Percentiles rank a stretch among this genome's conserved stretches.
These are phyloP conservation scores for Thermoascus crustaceus DNA, from an alignment of 2,329 filamentous ascomycete genomes.

Conservation along the genomic window DNA sequence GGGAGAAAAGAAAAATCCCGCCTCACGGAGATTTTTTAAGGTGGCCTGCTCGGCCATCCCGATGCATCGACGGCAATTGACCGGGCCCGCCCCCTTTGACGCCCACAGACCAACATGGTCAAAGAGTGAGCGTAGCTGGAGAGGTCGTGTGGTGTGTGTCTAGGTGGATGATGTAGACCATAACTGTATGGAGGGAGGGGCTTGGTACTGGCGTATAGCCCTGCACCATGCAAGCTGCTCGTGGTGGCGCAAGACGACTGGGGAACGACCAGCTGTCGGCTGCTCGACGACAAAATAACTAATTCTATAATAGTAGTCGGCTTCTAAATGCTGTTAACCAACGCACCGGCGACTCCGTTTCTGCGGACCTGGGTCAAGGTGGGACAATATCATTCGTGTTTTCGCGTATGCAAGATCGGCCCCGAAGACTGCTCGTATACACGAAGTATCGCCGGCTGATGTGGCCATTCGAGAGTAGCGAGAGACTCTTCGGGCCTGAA, in stretches of 20 bases:
- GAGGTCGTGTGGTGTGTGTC: slow-evolving; percentile 1
- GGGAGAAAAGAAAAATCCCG: not conserved
- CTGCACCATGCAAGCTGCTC: slow-evolving; percentile 1
- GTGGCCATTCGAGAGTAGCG: not conserved
- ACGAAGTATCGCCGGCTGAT: not conserved
- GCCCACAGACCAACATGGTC: not conserved
- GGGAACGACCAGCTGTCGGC: not conserved
- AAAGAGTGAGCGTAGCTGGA: not conserved
- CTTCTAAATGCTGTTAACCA: not conserved
- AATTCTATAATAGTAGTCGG: not conserved
- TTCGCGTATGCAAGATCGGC: slow-evolving; percentile 1
- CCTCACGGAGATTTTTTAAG: not conserved
- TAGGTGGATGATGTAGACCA: slow-evolving; percentile 1
- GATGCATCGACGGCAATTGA: slow-evolving; percentile 1
- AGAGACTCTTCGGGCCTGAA: too few relatives aligned
- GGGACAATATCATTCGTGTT: not conserved
- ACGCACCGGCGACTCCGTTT: not conserved
- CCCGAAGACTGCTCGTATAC: not conserved
- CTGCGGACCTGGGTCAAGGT: slow-evolving; percentile 1
- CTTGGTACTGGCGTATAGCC: slow-evolving; percentile 1
- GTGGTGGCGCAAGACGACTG: not conserved
- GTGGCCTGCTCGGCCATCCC: slow-evolving; percentile 1
- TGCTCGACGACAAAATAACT: not conserved
- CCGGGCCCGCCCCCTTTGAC: not conserved
- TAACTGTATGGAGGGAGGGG: not conserved